Conservation (phyloP, 78 protist species). For the Dictyostelium capitatum region DNA sequence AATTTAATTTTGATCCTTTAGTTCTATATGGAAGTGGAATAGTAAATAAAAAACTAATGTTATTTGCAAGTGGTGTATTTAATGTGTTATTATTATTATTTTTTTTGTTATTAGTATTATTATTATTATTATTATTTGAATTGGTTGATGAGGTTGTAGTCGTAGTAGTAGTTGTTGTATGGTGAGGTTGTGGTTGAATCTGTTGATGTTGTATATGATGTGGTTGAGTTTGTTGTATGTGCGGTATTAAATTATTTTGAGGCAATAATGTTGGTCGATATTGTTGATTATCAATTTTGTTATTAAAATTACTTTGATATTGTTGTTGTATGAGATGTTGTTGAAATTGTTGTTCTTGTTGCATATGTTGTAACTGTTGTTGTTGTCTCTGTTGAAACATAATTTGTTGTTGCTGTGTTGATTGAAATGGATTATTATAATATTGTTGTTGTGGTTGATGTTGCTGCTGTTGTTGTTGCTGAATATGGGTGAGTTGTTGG, state of each 20-base stretch:
- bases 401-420: background rate
- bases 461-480: background rate
- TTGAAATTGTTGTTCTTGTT: background rate
- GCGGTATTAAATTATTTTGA: too few relatives aligned
- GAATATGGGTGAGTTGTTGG: background rate
- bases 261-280: too few relatives aligned
- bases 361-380: background rate
- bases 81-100: background rate
- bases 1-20: background rate
- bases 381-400: background rate
- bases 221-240: background rate
- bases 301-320: background rate
- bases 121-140: background rate
- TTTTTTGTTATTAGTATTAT: background rate
- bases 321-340: background rate
- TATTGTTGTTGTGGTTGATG: background rate
- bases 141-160: background rate
- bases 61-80: background rate
- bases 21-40: background rate
- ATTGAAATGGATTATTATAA: background rate
- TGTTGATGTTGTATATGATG: background rate
- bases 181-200: background rate
- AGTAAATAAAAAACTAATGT: background rate
- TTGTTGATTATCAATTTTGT: too few relatives aligned
- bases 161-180: background rate